Percentiles rank a stretch among this genome's conserved stretches.
These are phyloP conservation scores for Cercospora brassicicola DNA, from an alignment of 2,329 filamentous ascomycete genomes.

Conservation along the genomic window DNA sequence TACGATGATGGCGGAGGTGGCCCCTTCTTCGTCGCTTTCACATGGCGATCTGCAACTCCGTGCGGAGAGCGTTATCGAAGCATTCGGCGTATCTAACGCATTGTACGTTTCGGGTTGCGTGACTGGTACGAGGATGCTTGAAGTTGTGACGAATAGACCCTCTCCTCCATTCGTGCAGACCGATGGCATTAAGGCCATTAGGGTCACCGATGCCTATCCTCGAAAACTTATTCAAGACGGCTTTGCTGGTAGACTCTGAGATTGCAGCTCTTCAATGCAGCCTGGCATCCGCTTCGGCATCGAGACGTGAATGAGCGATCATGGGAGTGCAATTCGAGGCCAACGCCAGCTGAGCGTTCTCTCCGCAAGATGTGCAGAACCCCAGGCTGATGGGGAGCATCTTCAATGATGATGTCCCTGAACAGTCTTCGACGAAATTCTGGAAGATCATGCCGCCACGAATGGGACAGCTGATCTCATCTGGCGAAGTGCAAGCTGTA, in stretches of 20 bases:
- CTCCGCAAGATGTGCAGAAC: neutral
- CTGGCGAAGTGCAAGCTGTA: neutral
- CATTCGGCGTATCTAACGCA: neutral
- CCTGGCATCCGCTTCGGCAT: too few relatives aligned
- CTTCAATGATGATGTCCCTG: neutral
- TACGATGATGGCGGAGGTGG: neutral
- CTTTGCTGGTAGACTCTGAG: accelerated
- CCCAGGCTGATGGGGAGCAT: neutral
- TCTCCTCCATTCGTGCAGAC: neutral
- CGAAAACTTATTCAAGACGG: accelerated
- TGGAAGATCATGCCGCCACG: neutral
- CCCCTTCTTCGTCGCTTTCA: neutral
- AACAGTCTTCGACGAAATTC: neutral
- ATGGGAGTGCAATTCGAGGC: neutral
- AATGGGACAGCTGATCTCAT: neutral
- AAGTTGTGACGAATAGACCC: neutral
- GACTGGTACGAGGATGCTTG: neutral
- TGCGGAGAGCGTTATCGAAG: neutral
- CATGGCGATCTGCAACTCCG: neutral
- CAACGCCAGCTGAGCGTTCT: neutral
- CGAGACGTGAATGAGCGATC: too few relatives aligned
- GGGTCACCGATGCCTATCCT: accelerated
- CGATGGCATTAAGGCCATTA: neutral
- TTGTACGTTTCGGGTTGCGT: neutral
- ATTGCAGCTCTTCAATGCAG: neutral